These are phyloP conservation scores for Cercospora beticola DNA, from an alignment of 2,329 filamentous ascomycete species.

Conservation along the genomic window DNA sequence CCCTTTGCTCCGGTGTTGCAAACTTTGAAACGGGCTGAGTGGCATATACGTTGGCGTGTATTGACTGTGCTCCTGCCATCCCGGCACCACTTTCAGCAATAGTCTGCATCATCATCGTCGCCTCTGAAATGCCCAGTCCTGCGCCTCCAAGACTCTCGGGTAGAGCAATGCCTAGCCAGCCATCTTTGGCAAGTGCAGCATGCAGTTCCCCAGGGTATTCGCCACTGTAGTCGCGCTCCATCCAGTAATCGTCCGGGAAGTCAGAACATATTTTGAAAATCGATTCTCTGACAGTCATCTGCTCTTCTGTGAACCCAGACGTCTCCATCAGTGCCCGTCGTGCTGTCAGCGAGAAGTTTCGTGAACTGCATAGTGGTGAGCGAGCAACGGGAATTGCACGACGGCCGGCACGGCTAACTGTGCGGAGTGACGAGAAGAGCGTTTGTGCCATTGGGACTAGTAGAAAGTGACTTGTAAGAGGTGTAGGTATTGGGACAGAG, in stretches of 20 bases:
- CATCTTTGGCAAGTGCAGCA: conserved; percentile 66
- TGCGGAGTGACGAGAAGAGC: conserved; percentile 24
- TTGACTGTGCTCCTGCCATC: conserved; percentile 65
- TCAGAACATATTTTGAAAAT: conserved; percentile 66
- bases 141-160: conserved; percentile 73
- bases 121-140: conserved; percentile 75
- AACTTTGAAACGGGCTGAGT: conserved; percentile 75
- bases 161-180: conserved; percentile 79
- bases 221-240: conserved; percentile 67
- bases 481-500: background rate
- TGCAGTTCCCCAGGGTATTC: conserved; percentile 75
- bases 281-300: conserved; percentile 70
- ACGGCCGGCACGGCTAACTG: conserved; percentile 5
- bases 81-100: conserved; percentile 64
- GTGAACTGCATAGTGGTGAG: conserved; percentile 23
- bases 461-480: background rate
- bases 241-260: conserved; percentile 77
- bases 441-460: conserved; percentile 24
- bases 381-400: background rate
- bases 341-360: conserved; percentile 38
- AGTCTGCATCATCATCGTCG: conserved; percentile 84
- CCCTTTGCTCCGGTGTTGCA: conserved; percentile 63
- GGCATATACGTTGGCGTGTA: conserved; percentile 67
- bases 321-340: conserved; percentile 64
- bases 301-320: conserved; percentile 69